These are phyloP conservation scores for Lecanicillium sp. DNA, from an alignment of 2,329 filamentous ascomycete species.

Conservation along the genomic window DNA sequence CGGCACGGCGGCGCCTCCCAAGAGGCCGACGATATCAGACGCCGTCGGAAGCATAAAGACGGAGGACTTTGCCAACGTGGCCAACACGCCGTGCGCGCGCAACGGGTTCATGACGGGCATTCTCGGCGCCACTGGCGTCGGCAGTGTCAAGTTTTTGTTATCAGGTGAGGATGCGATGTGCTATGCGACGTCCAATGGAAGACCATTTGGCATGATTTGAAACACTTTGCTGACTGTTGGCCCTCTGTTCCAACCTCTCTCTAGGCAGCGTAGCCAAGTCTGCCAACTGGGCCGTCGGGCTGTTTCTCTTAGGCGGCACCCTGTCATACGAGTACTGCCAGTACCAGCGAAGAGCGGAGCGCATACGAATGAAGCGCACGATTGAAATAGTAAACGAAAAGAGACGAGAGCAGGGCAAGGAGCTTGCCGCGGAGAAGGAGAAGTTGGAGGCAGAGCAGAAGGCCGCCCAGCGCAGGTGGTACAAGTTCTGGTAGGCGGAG, in stretches of 20 bases:
- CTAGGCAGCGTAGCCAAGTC: slow-evolving; percentile 37
- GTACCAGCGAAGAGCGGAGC: slow-evolving; percentile 64
- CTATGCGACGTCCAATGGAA: too few species aligned
- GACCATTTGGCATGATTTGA: too few species aligned
- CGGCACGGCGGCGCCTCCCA: slow-evolving; percentile 12
- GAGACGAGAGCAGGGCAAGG: slow-evolving; percentile 39
- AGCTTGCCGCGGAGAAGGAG: slow-evolving; percentile 33
- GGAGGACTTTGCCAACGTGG: slow-evolving; percentile 63
- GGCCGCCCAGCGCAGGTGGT: slow-evolving; percentile 39
- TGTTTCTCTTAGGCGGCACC: slow-evolving; percentile 63
- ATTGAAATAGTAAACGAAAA: slow-evolving; percentile 57
- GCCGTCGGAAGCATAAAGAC: slow-evolving; percentile 60
- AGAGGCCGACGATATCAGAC: slow-evolving; percentile 40
- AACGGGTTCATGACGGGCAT: slow-evolving; percentile 81
- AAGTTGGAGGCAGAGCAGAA: slow-evolving; percentile 23
- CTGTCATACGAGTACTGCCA: slow-evolving; percentile 80
- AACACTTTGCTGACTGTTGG: too few species aligned
- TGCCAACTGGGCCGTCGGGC: slow-evolving; percentile 79
- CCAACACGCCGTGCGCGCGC: slow-evolving; percentile 75
- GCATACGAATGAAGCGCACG: slow-evolving; percentile 74
- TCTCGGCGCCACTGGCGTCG: slow-evolving; percentile 56
- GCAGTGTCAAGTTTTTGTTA: too few species aligned
- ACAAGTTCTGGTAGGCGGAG: slow-evolving; percentile 47
- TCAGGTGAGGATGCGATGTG: background rate
- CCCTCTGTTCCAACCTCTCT: too few species aligned